These are phyloP conservation scores for Colletotrichum spaethianum DNA, from an alignment of 2,329 filamentous ascomycete species.

Conservation along the genomic window DNA sequence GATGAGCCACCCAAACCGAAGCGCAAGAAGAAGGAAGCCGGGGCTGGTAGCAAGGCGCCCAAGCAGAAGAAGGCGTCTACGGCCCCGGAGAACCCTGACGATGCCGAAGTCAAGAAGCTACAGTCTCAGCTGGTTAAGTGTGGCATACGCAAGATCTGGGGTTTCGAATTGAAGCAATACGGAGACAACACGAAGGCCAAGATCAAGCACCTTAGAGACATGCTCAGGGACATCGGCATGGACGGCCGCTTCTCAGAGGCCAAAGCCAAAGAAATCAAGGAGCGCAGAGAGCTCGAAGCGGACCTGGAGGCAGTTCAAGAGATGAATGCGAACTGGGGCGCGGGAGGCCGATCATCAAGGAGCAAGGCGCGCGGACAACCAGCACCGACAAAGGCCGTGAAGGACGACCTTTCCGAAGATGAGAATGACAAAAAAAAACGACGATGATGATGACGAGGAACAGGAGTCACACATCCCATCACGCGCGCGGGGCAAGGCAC, in stretches of 20 bases:
- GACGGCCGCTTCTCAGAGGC: slow-evolving; percentile 88
- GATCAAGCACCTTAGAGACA: slow-evolving; percentile 82
- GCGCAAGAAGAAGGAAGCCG: slow-evolving; percentile 65
- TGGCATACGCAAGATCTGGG: slow-evolving; percentile 93
- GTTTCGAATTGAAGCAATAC: slow-evolving; percentile 83
- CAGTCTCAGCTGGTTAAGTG: slow-evolving; percentile 92
- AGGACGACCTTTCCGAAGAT: slow-evolving; percentile 51
- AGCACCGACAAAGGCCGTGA: slow-evolving; percentile 46
- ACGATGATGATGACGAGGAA: slow-evolving; percentile 49
- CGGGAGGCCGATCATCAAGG: slow-evolving; percentile 59
- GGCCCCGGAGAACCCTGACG: slow-evolving; percentile 76
- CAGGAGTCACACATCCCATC: slow-evolving; percentile 56
- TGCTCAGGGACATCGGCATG: slow-evolving; percentile 90
- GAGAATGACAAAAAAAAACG: slow-evolving; percentile 46
- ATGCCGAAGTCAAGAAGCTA: slow-evolving; percentile 88
- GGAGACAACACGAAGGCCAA: slow-evolving; percentile 81
- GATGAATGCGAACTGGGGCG: slow-evolving; percentile 85
- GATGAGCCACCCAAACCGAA: slow-evolving; percentile 78
- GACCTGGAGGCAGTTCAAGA: slow-evolving; percentile 90
- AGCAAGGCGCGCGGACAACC: slow-evolving; percentile 44
- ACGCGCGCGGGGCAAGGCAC: slow-evolving; percentile 61
- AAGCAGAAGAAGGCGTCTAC: slow-evolving; percentile 40
- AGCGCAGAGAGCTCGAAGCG: slow-evolving; percentile 84
- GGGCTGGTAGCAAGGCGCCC: slow-evolving; percentile 52
- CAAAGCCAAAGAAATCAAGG: slow-evolving; percentile 89